Percentiles rank a stretch among this genome's conserved stretches.
phyloP scores from a whole-genome alignment of 495 filamentous ascomycete species.

The Xanthoparmelia taractica region DNA sequence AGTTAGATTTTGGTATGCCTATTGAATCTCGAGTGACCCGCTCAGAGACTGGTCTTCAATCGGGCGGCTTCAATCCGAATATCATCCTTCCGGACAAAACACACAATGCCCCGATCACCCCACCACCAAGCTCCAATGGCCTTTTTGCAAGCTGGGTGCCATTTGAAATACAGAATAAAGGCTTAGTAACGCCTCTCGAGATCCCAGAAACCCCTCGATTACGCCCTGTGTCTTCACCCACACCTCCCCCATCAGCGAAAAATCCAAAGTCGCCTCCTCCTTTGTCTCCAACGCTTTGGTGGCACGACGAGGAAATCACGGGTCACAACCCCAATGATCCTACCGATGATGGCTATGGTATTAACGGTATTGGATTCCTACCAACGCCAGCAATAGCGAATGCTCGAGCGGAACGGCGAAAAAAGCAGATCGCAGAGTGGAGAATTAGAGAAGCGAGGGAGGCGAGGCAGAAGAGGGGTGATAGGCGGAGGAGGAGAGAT shows the following conservation, averaged over 20 bases:
- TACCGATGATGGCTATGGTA: constrained; percentile 69
- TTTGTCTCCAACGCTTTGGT: constrained; percentile 54
- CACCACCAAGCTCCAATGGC: constrained; percentile 36
- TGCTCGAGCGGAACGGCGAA: constrained; percentile 62
- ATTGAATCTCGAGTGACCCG: not conserved
- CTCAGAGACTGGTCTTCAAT: not conserved
- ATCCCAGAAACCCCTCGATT: constrained; percentile 21
- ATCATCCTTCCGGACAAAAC: constrained; percentile 11
- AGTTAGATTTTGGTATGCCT: constrained; percentile 24
- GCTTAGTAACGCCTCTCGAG: constrained; percentile 5
- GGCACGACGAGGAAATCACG: constrained; percentile 80
- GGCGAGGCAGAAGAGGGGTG: constrained; percentile 64
- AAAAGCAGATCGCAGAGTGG: constrained; percentile 80
- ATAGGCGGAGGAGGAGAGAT: constrained; percentile 47
- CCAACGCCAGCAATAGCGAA: constrained; percentile 80
- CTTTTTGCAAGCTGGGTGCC: constrained; percentile 23
- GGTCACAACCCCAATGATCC: constrained; percentile 68
- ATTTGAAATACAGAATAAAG: constrained; percentile 18
- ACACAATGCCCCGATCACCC: constrained; percentile 18
- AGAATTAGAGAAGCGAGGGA: constrained; percentile 73
- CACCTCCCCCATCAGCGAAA: constrained; percentile 13
- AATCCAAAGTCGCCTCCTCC: constrained; percentile 39
- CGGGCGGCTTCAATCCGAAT: constrained; percentile 11
- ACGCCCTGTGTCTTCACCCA: constrained; percentile 16
- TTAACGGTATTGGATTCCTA: constrained; percentile 86